phyloP scores from a whole-genome alignment of 352 stramenopile genomes.

The Nothophytophthora sp. region DNA sequence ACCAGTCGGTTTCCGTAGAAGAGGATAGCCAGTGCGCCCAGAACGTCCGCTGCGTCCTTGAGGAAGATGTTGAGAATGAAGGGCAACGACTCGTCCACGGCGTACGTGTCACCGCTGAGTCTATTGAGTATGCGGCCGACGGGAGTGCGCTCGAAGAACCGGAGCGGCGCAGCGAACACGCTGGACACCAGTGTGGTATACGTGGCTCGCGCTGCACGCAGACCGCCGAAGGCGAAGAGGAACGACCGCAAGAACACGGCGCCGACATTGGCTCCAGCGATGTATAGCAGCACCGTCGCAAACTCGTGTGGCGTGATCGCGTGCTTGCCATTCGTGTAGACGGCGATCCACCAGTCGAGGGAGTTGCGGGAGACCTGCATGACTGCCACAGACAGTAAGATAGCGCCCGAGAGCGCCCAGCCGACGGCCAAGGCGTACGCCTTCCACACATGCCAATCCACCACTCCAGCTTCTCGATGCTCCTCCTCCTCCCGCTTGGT shows the following conservation, averaged over 20 bases:
- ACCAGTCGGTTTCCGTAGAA: conserved; percentile 84
- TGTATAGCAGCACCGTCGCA: conserved; percentile 56
- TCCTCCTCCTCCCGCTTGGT: conserved; percentile 42
- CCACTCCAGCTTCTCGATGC: conserved; percentile 55
- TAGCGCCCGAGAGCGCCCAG: conserved; percentile 37
- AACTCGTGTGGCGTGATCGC: conserved; percentile 51
- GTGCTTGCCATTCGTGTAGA: conserved; percentile 73
- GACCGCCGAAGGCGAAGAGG: conserved; percentile 81
- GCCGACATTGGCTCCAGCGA: conserved; percentile 68
- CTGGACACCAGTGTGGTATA: conserved; percentile 56
- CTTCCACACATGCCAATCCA: conserved; percentile 64
- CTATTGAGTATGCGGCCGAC: conserved; percentile 75
- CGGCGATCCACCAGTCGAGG: conserved; percentile 84
- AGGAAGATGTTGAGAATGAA: conserved; percentile 91
- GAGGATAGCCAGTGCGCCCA: conserved; percentile 74
- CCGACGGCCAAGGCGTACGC: conserved; percentile 60
- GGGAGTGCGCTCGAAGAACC: conserved; percentile 75
- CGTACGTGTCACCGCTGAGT: conserved; percentile 81
- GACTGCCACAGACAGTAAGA: conserved; percentile 48
- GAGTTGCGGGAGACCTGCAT: conserved; percentile 86
- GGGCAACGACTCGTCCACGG: conserved; percentile 85
- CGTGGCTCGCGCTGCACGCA: conserved; percentile 63
- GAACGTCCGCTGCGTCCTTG: conserved; percentile 73
- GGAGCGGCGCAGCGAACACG: conserved; percentile 58
- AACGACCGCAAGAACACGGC: conserved; percentile 79